phyloP scores from a whole-genome alignment of 306 rosid species.

The Begonia fuchsioides region DNA sequence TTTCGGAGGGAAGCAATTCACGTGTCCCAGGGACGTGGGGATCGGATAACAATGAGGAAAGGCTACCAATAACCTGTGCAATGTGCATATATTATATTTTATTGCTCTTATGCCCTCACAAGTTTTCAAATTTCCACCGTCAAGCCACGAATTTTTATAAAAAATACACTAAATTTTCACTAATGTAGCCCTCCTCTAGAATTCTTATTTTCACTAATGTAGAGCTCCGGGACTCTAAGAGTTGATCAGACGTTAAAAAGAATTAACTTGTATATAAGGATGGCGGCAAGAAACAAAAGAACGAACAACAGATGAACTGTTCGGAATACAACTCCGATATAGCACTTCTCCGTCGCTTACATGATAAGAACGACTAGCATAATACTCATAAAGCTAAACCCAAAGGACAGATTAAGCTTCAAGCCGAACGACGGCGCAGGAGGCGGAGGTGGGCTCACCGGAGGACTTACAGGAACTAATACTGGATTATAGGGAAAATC shows the following conservation, averaged over 20 bases:
- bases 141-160: too few species aligned
- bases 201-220: too few species aligned
- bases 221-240: too few species aligned
- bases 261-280: too few species aligned
- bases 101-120: not conserved
- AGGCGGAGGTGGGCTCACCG: constrained; percentile 1
- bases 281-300: too few species aligned
- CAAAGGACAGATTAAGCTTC: constrained; percentile 15
- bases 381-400: constrained; percentile 17
- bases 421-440: constrained; percentile 14
- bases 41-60: not conserved
- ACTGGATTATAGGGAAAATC: not conserved
- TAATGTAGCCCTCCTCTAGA: too few species aligned
- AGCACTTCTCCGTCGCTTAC: constrained; percentile 12
- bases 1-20: not conserved
- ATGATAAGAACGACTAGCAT: constrained; percentile 27
- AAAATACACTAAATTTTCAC: too few species aligned
- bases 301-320: not conserved
- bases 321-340: not conserved
- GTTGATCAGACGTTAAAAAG: too few species aligned
- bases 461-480: constrained; percentile 12
- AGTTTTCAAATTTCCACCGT: too few species aligned
- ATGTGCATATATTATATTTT: not conserved
- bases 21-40: not conserved
- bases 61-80: not conserved